Evolutionary conservation across 2,329 filamentous ascomycete species (phyloP), one percentile per base, ranked within the genome.

Genomic region (Pleomassaria siparia): DNA sequence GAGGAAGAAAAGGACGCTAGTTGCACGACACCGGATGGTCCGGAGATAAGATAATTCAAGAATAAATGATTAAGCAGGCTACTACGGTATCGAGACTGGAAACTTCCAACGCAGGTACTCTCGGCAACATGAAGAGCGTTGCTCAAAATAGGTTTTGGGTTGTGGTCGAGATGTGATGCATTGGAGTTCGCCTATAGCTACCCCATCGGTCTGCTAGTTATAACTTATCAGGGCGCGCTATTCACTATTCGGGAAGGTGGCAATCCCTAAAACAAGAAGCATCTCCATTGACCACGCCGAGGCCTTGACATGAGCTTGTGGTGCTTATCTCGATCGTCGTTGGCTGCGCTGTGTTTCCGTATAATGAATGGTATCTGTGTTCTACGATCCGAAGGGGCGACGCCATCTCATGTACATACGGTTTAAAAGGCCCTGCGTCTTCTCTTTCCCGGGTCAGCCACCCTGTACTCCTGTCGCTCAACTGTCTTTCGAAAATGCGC

Each of bases 401-500:
- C 12, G 29, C n/a, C n/a, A n/a, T 32, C 9, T n/a, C 9, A 5
- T 18, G 39, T 12, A 22, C 24, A 30, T 8, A 29, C 16, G 13
- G 21, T 42, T 33, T 43, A 35, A 21, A 32, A 32, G 15, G 6
- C 28, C 21, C 4, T 4, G 6, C 2, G 4, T 13, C 4, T 33
- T 29, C 20, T 15, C 35, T 18, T 24, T 28, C 15, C n/a, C 11
- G 29, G 22, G 13, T 41, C 24, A 13, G 16, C 24, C 12, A 26
- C 16, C 18, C 39, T 41, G n/a, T n/a, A n/a, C n/a, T n/a, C n/a
- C n/a, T n/a, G n/a, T n/a, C n/a, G n/a, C n/a, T 26, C 36, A n/a
- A 24, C 36, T 15, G 10, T 13, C 12, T 9, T 25, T 24, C 13
- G 26, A 41, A 15, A 4, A 58, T 55, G 53, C 43, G 46, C 18